phyloP scores from a whole-genome alignment of 1,284 basidiomycete genomes.

The Apiotrichum brassicae region DNA sequence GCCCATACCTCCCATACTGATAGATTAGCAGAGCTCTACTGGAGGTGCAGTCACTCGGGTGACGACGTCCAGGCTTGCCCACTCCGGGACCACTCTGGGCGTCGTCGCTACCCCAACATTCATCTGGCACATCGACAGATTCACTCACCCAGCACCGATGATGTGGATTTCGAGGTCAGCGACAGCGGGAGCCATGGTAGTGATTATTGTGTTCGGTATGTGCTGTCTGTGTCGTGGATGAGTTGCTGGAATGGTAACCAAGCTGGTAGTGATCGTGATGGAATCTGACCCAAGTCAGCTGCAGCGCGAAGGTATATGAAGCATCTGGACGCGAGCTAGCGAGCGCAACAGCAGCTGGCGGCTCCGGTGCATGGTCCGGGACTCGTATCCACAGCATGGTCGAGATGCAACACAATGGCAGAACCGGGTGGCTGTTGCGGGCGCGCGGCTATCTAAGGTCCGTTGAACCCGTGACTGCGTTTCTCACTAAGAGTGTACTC shows the following conservation, averaged over 20 bases:
- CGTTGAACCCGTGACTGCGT: background rate
- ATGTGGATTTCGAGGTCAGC: conserved; percentile 15
- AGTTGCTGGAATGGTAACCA: background rate
- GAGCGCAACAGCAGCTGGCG: too few relatives aligned
- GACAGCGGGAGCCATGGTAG: conserved; percentile 8
- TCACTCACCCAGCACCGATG: conserved; percentile 16
- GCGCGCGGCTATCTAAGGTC: background rate
- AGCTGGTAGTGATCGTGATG: background rate
- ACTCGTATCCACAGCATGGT: too few relatives aligned
- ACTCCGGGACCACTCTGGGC: too few relatives aligned
- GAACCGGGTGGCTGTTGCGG: background rate
- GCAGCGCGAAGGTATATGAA: background rate
- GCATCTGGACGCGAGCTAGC: background rate
- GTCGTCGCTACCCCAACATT: too few relatives aligned
- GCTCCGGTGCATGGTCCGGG: background rate
- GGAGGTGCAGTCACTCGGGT: background rate
- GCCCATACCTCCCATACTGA: conserved; percentile 36
- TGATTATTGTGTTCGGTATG: too few relatives aligned
- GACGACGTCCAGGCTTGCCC: too few relatives aligned
- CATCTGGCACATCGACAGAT: background rate
- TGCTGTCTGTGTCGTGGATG: background rate
- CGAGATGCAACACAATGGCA: too few relatives aligned
- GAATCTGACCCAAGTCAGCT: background rate
- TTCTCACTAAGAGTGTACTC: too few relatives aligned
- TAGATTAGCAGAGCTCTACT: background rate